Evolutionary conservation across 2,329 filamentous ascomycete species (phyloP), one percentile per base, ranked within the genome.

Genomic region (Fusarium avenaceum): DNA sequence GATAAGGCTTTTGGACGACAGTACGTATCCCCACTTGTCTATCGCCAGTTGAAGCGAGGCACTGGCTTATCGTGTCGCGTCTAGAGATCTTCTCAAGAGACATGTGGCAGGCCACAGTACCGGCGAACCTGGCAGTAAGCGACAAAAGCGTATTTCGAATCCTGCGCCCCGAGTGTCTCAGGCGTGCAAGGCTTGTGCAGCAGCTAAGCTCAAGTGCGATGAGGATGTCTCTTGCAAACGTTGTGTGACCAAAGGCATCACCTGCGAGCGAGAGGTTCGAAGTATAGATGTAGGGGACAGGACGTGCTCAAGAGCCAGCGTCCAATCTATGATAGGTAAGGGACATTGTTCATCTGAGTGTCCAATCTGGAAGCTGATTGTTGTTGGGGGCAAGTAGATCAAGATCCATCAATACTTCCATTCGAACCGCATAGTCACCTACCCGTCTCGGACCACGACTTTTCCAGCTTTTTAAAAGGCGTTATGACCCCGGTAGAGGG

Each of bases 1-100:
- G 28, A 53, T 5, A 53, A 53, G 10, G 50, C 50, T 4, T 53
- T 53, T 35, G 50, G 50, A 7, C 50, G 50, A 32, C 50, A 46
- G 50, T 53, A 46, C 7, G 50, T 53, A 20, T 20, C 13, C 8
- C 14, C 20, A n/a, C 5, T 2, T 7, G 8, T n/a, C 4, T 19
- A 30, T 20, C 2, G 3, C 32, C 32, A 17, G 11, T 14, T 28
- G 10, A 28, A 24, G 22, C 22, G 32, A 33, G 11, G 40, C 17
- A 14, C 10, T 4, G 1, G 30, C 50, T 53, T 4, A 45, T 17
- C 14, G 0, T 35, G 4, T 32, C 6, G 11, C 28, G 19, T 48
- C 13, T 5, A 53, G 50, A 35, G 50, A 53, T 3, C n/a, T 53
- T 1, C 50, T 53, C 20, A 53, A 53, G 14, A 24, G 50, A 3